phyloP scores from a whole-genome alignment of 78 protist genomes.

The Parvularia atlantis region DNA sequence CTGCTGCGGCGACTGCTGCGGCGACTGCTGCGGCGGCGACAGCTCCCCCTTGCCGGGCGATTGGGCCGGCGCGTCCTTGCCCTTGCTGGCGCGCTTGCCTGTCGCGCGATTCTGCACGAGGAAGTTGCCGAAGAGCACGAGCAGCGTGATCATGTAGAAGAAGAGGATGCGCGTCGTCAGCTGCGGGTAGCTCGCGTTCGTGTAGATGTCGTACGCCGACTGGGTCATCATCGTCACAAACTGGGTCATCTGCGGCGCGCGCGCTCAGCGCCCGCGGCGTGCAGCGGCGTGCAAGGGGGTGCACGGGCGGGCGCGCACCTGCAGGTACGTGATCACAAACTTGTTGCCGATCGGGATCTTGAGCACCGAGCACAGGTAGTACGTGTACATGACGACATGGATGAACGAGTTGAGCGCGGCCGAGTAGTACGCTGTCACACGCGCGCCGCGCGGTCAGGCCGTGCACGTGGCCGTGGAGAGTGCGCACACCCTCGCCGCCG shows the following conservation, averaged over 20 bases:
- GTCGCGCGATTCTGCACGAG: no score
- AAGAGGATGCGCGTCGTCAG: neutral
- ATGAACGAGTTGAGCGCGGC: constrained; percentile 12
- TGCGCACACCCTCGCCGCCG: neutral
- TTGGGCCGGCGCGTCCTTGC: no score
- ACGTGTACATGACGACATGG: constrained; percentile 29
- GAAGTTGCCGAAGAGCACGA: constrained; percentile 9
- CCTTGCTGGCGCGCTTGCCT: no score
- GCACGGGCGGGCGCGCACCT: no score
- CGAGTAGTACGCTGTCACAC: no score
- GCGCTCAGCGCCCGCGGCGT: no score
- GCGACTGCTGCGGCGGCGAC: no score
- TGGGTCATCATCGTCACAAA: neutral
- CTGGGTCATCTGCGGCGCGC: constrained; percentile 3
- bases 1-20: neutral
- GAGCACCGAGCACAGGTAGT: constrained; percentile 2
- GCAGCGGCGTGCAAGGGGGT: no score
- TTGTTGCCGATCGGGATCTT: neutral
- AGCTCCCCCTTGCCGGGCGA: no score
- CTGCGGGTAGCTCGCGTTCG: neutral
- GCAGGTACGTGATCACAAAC: neutral
- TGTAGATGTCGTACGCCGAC: neutral
- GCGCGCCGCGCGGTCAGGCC: no score
- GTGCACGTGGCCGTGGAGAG: no score
- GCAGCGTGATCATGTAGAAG: neutral